phyloP scores from a whole-genome alignment of 306 rosid genomes.

The Ceratonia siliqua region DNA sequence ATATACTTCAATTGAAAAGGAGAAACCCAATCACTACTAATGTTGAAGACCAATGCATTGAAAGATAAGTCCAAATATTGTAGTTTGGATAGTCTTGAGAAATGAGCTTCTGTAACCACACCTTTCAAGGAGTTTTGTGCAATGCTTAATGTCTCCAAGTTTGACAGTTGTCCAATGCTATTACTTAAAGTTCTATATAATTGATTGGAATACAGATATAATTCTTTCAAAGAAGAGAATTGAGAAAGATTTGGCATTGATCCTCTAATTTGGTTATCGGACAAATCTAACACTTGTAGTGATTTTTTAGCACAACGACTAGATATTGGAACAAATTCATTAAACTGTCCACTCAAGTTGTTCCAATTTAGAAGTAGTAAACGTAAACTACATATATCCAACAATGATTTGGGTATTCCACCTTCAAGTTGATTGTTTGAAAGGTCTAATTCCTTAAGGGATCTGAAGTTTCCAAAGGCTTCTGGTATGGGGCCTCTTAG shows the following conservation, averaged over 20 bases:
- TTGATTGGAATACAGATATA: not conserved
- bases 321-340: not conserved
- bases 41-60: not conserved
- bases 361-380: accelerated
- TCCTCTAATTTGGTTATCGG: not conserved
- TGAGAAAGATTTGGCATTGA: not conserved
- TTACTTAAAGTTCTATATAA: not conserved
- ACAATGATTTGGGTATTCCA: not conserved
- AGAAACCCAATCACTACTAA: not conserved
- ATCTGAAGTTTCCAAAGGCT: not conserved
- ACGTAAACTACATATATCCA: not conserved
- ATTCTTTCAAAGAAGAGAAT: not conserved
- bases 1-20: not conserved
- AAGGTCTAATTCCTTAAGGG: not conserved
- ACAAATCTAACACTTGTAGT: not conserved
- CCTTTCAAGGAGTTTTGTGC: not conserved
- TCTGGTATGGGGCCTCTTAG: constrained; percentile 5
- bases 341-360: not conserved
- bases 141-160: not conserved
- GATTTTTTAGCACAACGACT: not conserved
- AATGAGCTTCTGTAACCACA: not conserved
- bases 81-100: not conserved
- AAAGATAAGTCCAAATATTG: not conserved
- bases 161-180: not conserved
- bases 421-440: not conserved